phyloP scores from a whole-genome alignment of 768 basidiomycete species.

The Pleurotus djamor region DNA sequence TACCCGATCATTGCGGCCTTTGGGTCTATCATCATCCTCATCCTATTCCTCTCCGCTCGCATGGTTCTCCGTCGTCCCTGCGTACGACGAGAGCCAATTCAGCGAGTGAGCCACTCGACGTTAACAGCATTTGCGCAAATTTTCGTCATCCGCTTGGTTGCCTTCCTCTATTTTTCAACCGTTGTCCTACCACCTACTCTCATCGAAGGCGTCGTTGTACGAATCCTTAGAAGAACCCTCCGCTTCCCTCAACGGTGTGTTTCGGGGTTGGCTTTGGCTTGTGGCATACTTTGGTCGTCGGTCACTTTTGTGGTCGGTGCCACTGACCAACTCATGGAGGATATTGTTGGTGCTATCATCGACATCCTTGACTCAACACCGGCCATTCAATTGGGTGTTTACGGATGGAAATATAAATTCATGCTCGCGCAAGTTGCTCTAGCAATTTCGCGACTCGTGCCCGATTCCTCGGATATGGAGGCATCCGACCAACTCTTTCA shows the following conservation, averaged over 20 bases:
- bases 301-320: neutral
- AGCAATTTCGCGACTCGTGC: neutral
- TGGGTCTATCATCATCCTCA: neutral
- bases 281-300: neutral
- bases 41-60: neutral
- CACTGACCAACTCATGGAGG: neutral
- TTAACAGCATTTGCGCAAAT: neutral
- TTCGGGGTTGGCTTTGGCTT: neutral
- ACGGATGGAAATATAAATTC: neutral
- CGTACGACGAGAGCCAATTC: neutral
- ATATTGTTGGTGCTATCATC: neutral
- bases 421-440: neutral
- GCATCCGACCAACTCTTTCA: neutral
- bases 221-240: neutral
- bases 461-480: neutral
- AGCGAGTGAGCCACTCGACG: neutral
- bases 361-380: neutral
- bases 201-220: neutral
- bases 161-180: neutral
- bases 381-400: neutral
- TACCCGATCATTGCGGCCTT: neutral
- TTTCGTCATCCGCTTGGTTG: neutral
- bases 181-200: neutral
- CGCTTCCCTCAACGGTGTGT: neutral
- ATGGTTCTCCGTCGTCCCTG: neutral